Percentiles rank a stretch among this genome's conserved stretches.
Evolutionary conservation across 139 green algal genomes (phyloP).

Genomic region (Chlorella sp.): DNA sequence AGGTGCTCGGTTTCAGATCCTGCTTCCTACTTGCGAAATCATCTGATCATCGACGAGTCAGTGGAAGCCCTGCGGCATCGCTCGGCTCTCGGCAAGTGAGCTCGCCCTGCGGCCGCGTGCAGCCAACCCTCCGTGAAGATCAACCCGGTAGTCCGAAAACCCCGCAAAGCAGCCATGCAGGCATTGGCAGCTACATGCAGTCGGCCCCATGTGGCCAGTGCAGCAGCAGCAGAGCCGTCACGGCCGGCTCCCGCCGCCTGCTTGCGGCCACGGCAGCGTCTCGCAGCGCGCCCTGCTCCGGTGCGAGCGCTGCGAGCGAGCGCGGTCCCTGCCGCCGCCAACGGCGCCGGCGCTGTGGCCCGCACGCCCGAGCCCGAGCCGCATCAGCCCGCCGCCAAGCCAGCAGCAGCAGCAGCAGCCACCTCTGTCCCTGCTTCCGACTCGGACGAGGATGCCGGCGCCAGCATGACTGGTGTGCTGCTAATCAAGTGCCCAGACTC

Average conservation of each 20-base stretch:
- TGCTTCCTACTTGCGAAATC: too few relatives aligned
- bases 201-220: not conserved
- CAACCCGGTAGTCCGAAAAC: too few relatives aligned
- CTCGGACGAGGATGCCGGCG: not conserved
- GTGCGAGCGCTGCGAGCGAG: not conserved
- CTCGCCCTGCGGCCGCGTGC: too few relatives aligned
- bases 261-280: not conserved
- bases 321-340: not conserved
- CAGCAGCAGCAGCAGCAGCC: not conserved
- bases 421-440: not conserved
- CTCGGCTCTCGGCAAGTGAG: too few relatives aligned
- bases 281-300: not conserved
- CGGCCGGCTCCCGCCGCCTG: not conserved
- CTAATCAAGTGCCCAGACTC: slow-evolving; percentile 53
- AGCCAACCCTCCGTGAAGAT: too few relatives aligned
- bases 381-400: not conserved
- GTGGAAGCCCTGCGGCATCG: too few relatives aligned
- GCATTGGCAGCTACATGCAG: not conserved
- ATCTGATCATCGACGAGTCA: too few relatives aligned
- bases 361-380: not conserved
- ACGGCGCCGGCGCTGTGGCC: slow-evolving; percentile 5
- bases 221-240: not conserved
- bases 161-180: too few relatives aligned
- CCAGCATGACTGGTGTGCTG: slow-evolving; percentile 14
- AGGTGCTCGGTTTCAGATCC: too few relatives aligned